These are phyloP conservation scores for Verticillium tricorpus DNA, from an alignment of 2,329 filamentous ascomycete species.

Conservation along the genomic window DNA sequence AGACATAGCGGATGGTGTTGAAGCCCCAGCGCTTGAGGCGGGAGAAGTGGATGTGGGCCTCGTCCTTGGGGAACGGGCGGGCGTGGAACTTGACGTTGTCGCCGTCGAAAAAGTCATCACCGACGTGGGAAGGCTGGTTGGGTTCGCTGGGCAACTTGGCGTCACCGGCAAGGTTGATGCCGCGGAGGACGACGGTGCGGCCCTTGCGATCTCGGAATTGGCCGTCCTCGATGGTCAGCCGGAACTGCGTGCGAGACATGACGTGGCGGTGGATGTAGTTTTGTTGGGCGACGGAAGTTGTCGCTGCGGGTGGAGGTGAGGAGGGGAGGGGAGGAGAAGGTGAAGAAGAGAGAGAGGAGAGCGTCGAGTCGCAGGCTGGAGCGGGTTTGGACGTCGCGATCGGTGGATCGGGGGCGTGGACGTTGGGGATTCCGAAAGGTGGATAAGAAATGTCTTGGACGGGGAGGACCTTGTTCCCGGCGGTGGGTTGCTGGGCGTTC, in stretches of 20 bases:
- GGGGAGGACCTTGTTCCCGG: background rate
- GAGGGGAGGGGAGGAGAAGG: background rate
- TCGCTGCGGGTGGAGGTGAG: background rate
- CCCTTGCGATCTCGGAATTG: slow-evolving; percentile 78
- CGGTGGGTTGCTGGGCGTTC: background rate
- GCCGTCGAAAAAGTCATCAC: slow-evolving; percentile 82
- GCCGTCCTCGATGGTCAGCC: slow-evolving; percentile 78
- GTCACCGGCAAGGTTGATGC: slow-evolving; percentile 91
- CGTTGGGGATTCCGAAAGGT: background rate
- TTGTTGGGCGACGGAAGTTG: background rate
- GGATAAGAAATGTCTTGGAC: background rate
- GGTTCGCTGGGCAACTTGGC: slow-evolving; percentile 83
- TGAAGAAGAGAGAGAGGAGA: background rate
- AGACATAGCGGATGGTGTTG: slow-evolving; percentile 94
- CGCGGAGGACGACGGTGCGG: slow-evolving; percentile 82
- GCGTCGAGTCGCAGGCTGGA: background rate
- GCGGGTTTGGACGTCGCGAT: background rate
- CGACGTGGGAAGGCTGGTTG: slow-evolving; percentile 73
- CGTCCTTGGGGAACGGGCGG: slow-evolving; percentile 76
- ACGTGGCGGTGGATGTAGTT: background rate
- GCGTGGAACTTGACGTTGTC: slow-evolving; percentile 87
- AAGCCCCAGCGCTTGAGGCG: slow-evolving; percentile 85
- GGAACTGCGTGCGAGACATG: slow-evolving; percentile 66
- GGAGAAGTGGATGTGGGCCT: slow-evolving; percentile 82
- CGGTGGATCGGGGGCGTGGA: background rate